These are phyloP conservation scores for Colletotrichum caudatum DNA, from an alignment of 2,329 filamentous ascomycete genomes.

Conservation along the genomic window DNA sequence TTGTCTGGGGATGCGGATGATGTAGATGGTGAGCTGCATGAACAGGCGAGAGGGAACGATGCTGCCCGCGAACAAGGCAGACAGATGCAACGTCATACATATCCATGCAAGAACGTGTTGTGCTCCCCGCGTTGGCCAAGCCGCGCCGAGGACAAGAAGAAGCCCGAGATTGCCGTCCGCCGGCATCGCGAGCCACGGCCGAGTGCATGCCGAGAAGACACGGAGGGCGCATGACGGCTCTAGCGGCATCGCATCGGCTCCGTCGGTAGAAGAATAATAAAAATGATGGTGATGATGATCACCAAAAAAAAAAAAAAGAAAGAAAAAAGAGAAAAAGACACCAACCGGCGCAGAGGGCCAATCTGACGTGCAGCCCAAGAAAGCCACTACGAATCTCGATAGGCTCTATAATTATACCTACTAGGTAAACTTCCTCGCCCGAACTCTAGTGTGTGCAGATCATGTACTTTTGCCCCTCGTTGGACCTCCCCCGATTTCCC, in stretches of 20 bases:
- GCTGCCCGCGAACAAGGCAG: too few species aligned
- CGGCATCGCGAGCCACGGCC: background rate
- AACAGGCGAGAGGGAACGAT: background rate
- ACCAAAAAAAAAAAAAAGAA: too few species aligned
- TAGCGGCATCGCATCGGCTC: background rate
- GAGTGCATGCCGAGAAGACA: constrained; percentile 14
- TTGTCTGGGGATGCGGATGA: background rate
- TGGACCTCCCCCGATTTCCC: constrained; percentile 8
- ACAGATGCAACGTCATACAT: too few species aligned
- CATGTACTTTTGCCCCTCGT: constrained; percentile 20
- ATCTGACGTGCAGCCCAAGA: constrained; percentile 39
- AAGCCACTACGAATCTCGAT: constrained; percentile 31
- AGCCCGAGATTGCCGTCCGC: constrained; percentile 2
- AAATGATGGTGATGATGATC: too few species aligned
- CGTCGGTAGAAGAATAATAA: background rate
- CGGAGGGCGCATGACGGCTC: constrained; percentile 12
- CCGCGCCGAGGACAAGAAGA: background rate
- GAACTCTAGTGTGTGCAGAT: too few species aligned
- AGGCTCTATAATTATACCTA: background rate
- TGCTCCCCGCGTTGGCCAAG: background rate
- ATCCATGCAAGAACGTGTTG: background rate
- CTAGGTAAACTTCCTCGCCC: background rate
- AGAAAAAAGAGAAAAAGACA: too few species aligned
- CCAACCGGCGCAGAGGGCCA: constrained; percentile 17
- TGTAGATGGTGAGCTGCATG: background rate